Evolutionary conservation across 495 filamentous ascomycete species (phyloP).

Genomic region (Lasiosphaeris hirsuta): DNA sequence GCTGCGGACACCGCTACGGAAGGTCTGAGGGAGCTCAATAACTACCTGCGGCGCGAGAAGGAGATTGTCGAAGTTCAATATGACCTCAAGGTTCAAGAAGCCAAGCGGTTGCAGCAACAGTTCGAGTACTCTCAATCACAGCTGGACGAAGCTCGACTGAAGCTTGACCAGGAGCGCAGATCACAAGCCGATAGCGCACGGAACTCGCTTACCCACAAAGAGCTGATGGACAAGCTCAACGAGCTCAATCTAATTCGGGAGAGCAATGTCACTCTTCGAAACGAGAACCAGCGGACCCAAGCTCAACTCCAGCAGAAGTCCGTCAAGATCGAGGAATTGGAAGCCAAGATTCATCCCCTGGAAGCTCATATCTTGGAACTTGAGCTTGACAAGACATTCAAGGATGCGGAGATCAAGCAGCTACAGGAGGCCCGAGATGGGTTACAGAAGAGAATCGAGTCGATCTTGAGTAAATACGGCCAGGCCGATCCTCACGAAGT

Average conservation of each 20-base stretch:
- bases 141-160: conserved; percentile 79
- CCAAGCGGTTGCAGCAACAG: conserved; percentile 82
- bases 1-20: conserved; percentile 53
- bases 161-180: conserved; percentile 82
- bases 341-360: conserved; percentile 74
- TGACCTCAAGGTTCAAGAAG: conserved; percentile 80
- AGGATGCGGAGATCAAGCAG: conserved; percentile 80
- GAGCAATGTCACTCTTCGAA: conserved; percentile 81
- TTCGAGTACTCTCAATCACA: conserved; percentile 80
- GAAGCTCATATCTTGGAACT: conserved; percentile 73
- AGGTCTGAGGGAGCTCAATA: conserved; percentile 82
- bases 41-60: conserved; percentile 90
- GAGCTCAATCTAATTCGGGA: conserved; percentile 94
- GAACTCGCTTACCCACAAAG: conserved; percentile 71
- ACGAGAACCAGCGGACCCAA: conserved; percentile 76
- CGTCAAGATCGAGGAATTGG: conserved; percentile 67
- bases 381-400: conserved; percentile 71
- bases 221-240: conserved; percentile 88
- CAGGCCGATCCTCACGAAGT: conserved; percentile 90
- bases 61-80: conserved; percentile 96
- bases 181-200: conserved; percentile 69
- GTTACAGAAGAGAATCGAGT: conserved; percentile 89
- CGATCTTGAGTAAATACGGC: conserved; percentile 93
- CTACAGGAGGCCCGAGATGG: conserved; percentile 83
- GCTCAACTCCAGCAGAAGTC: conserved; percentile 69